Evolutionary conservation across 441 rosid species (phyloP).

Genomic region (Pelargonium citronellum): DNA sequence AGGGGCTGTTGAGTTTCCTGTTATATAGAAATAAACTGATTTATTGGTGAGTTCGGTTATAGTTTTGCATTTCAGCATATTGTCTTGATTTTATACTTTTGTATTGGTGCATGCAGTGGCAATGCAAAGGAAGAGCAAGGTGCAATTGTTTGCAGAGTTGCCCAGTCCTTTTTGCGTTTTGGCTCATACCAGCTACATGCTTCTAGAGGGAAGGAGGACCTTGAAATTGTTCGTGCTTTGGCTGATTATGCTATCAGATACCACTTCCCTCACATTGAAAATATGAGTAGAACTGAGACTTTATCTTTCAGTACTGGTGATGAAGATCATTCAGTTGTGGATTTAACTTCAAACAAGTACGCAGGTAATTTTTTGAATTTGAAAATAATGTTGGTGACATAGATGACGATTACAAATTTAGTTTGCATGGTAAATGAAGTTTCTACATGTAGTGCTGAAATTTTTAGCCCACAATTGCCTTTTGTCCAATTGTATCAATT

Average conservation of each 20-base stretch:
- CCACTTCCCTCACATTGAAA: slow-evolving; percentile 85
- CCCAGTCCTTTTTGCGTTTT: slow-evolving; percentile 78
- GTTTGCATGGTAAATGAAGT: slow-evolving; percentile 10
- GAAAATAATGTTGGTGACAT: slow-evolving; percentile 14
- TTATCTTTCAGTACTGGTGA: slow-evolving; percentile 76
- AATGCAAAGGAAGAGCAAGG: slow-evolving; percentile 96
- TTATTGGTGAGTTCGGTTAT: slow-evolving; percentile 10
- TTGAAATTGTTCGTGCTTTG: slow-evolving; percentile 57
- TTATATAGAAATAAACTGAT: slow-evolving; percentile 6
- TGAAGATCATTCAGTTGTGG: slow-evolving; percentile 72
- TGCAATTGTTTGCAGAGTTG: slow-evolving; percentile 89
- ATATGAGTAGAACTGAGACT: slow-evolving; percentile 70
- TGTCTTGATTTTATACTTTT: background rate
- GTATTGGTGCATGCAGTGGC: slow-evolving; percentile 48
- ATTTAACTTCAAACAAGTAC: slow-evolving; percentile 88
- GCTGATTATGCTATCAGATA: slow-evolving; percentile 87
- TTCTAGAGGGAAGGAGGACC: slow-evolving; percentile 83
- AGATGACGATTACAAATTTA: background rate
- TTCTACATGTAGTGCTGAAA: slow-evolving; percentile 11
- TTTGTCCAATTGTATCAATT: background rate
- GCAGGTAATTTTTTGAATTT: slow-evolving; percentile 53
- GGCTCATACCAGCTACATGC: slow-evolving; percentile 93
- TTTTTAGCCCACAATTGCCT: background rate
- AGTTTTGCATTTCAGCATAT: background rate
- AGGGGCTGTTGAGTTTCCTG: background rate